Base-by-base conservation (phyloP, 108 stramenopile genomes). In the Hondaea fermentalgiana region DNA sequence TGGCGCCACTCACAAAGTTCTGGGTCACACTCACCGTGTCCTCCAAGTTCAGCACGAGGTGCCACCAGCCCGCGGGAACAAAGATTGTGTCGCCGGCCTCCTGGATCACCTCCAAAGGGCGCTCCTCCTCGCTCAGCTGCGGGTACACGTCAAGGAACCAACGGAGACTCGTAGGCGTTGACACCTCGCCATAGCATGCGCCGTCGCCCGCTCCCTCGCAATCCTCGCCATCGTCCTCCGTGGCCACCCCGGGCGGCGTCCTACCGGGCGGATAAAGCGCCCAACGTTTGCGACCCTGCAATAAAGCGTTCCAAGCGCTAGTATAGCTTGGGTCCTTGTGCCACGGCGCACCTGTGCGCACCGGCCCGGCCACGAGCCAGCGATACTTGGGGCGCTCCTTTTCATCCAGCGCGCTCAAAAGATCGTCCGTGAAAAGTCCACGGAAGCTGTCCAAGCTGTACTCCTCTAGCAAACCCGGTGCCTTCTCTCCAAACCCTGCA, bases 61-160 rank as follows among this genome's bases (percentile, higher is more conserved):
- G 99, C 98, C 98, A 98, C 98, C 98, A 99, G 5, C 98, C 98
- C 35, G 95, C 92, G 10, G 99, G 99, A 16, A 99, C 94, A 88
- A 94, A 99, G n/a, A 98, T 94, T 0, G 97, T 98, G 88, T 99
- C 99, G 16, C 98, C 98, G 8, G 97, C 93, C 87, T 96, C 90
- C 91, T 99, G 99, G 0, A 98, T 97, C 91, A 98, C 98, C 92
- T 98, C 98, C 89, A 97, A 58, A 91, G 92, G 93, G 6, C 72
- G 88, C 1, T 60, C 60, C 6, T 29, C 23, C 6, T 19, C 19
- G 6, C 5, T 12, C 6, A 83, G 76, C 45, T 23, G 19, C 10
- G 76, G 76, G 76, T 92, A 98, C 90, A 96, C 97, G 28, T 95
- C 94, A 17, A 97, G 88, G 44, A 97, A 92, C 99, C 99, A 99